phyloP scores from a whole-genome alignment of 2,329 filamentous ascomycete species.

The Phyllosticta paracitricarpa region DNA sequence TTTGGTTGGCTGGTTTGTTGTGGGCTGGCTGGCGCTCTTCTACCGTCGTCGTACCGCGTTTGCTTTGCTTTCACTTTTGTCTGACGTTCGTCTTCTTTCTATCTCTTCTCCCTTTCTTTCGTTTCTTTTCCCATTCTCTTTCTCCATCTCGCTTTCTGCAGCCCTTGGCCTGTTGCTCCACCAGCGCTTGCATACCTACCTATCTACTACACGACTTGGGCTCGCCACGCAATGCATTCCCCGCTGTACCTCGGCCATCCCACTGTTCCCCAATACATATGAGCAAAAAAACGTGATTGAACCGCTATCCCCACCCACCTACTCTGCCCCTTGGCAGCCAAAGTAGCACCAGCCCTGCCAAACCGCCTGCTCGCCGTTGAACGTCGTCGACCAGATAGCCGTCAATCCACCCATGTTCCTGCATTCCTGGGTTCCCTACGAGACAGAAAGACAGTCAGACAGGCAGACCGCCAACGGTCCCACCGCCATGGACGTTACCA shows the following conservation, averaged over 20 bases:
- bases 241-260: background rate
- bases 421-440: background rate
- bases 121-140: background rate
- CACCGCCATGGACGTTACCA: background rate
- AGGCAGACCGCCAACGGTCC: background rate
- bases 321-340: background rate
- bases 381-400: background rate
- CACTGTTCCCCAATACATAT: background rate
- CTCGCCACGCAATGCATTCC: constrained; percentile 1
- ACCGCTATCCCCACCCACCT: background rate
- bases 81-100: background rate
- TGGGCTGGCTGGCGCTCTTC: background rate
- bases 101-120: background rate
- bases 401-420: background rate
- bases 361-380: background rate
- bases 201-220: background rate
- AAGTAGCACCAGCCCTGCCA: background rate
- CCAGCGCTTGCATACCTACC: background rate
- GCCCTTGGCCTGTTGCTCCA: background rate
- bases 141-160: background rate
- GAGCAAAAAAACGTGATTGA: background rate
- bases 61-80: background rate
- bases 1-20: background rate
- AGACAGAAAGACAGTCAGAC: background rate
- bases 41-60: background rate